These are phyloP conservation scores for Sordaria brevicollis DNA, from an alignment of 495 filamentous ascomycete species.

Conservation along the genomic window DNA sequence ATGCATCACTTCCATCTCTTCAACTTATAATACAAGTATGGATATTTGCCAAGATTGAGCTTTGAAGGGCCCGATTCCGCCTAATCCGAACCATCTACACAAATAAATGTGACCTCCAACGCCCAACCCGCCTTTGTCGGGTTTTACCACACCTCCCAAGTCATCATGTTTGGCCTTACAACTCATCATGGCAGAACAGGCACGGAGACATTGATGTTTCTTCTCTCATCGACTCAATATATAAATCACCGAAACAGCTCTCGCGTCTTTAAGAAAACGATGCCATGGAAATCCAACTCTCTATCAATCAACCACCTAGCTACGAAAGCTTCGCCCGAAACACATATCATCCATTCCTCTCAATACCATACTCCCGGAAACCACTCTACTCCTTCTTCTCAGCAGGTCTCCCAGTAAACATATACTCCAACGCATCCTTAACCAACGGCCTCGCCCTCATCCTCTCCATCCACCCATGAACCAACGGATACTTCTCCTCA, in stretches of 20 bases:
- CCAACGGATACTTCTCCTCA: slow-evolving; percentile 19
- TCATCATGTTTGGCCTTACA: neutral
- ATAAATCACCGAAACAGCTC: neutral
- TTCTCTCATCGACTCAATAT: no score
- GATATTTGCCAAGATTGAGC: no score
- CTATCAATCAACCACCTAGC: neutral
- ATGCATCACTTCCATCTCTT: neutral
- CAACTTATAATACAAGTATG: no score
- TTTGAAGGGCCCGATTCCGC: no score
- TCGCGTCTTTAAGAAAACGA: neutral
- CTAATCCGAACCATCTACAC: no score
- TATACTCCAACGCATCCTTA: slow-evolving; percentile 26
- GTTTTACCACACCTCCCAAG: no score
- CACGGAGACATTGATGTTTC: neutral
- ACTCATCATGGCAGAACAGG: neutral
- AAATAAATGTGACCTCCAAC: no score
- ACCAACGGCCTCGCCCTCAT: slow-evolving; percentile 27
- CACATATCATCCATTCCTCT: neutral
- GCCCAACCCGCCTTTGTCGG: no score
- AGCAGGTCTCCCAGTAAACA: slow-evolving; percentile 7
- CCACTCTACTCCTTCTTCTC: slow-evolving; percentile 52
- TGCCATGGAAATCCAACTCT: neutral
- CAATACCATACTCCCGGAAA: neutral
- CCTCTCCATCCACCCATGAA: slow-evolving; percentile 27
- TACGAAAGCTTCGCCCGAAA: neutral